Percentiles rank a stretch among this genome's conserved stretches.
Conservation (phyloP, 2,329 filamentous ascomycete species). For the Aureobasidium subglaciale region DNA sequence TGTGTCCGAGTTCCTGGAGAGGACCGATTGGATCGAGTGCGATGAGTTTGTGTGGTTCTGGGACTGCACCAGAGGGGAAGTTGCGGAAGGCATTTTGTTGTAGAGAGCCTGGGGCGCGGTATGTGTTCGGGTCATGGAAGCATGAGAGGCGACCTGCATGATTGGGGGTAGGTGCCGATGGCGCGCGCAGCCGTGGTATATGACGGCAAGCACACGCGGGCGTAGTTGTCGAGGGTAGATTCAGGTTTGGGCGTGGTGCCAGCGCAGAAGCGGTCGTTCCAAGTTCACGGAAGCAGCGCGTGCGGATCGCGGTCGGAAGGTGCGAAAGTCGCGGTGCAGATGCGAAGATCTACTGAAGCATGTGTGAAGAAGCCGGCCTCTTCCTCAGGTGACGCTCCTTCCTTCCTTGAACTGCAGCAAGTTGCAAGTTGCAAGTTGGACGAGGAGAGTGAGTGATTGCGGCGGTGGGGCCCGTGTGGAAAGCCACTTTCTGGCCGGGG, state of each 20-base stretch:
- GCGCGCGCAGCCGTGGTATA: background rate
- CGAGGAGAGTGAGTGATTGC: conserved; percentile 2
- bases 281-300: conserved; percentile 1
- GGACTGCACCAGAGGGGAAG: conserved; percentile 34
- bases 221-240: background rate
- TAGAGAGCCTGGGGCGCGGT: conserved; percentile 26
- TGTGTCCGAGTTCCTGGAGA: conserved; percentile 41
- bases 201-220: conserved; percentile 5
- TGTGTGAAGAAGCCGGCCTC: background rate
- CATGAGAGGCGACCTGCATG: conserved; percentile 27
- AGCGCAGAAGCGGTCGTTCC: background rate
- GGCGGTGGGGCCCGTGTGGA: conserved; percentile 5
- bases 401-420: background rate
- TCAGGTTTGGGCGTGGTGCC: background rate
- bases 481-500: conserved; percentile 9
- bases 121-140: conserved; percentile 23
- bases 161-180: background rate
- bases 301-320: conserved; percentile 5
- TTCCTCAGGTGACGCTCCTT: conserved; percentile 1
- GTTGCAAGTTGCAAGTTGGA: background rate
- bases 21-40: conserved; percentile 42
- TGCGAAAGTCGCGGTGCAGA: background rate
- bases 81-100: conserved; percentile 21
- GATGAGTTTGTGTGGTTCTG: conserved; percentile 40
- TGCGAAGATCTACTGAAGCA: background rate